phyloP scores from a whole-genome alignment of 768 basidiomycete species.

The Mrakia blollopis region DNA sequence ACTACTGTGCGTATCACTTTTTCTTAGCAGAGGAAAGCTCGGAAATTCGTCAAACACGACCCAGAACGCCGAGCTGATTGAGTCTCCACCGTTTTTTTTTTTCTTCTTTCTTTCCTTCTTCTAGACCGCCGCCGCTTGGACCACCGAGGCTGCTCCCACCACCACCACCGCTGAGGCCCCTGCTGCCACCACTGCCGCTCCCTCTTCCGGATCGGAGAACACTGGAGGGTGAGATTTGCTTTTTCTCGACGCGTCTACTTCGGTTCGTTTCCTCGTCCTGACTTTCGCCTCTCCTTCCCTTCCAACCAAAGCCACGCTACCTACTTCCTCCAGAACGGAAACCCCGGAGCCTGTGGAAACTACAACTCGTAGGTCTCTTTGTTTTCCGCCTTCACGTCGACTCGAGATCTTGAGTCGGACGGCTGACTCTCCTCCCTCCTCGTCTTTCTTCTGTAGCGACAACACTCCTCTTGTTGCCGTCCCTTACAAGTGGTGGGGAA shows the following conservation, averaged over 20 bases:
- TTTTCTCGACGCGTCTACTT: neutral
- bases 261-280: neutral
- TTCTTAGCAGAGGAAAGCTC: no score
- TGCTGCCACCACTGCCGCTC: slow-evolving; percentile 30
- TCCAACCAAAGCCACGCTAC: slow-evolving; percentile 48
- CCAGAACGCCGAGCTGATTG: neutral
- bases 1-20: slow-evolving; percentile 15
- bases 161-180: slow-evolving; percentile 25
- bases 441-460: slow-evolving; percentile 47
- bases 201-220: slow-evolving; percentile 36
- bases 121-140: slow-evolving; percentile 34
- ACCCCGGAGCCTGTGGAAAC: slow-evolving; percentile 60
- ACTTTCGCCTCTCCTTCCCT: neutral
- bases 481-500: slow-evolving; percentile 46
- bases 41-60: no score
- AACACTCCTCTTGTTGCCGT: slow-evolving; percentile 46
- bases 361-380: slow-evolving; percentile 45
- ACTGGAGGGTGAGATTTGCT: slow-evolving; percentile 35
- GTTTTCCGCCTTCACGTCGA: no score
- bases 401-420: no score
- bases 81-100: neutral
- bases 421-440: neutral
- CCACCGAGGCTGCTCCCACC: slow-evolving; percentile 31
- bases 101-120: neutral
- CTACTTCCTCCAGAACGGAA: slow-evolving; percentile 47